Percentiles rank a stretch among this genome's conserved stretches.
These are phyloP conservation scores for Apiospora sp. DNA, from an alignment of 2,329 filamentous ascomycete genomes.

Conservation along the genomic window DNA sequence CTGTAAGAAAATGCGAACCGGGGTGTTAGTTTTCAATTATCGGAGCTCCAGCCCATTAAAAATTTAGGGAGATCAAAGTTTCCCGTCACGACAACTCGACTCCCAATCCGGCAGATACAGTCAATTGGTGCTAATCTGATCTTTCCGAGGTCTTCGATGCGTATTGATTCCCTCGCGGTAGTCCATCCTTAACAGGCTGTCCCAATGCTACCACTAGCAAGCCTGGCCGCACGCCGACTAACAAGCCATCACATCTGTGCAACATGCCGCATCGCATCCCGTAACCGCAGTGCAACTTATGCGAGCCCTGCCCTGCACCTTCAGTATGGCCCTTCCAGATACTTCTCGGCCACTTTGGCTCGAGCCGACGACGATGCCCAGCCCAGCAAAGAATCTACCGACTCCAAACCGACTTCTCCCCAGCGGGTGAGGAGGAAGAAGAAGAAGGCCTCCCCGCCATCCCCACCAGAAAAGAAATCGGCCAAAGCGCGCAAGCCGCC, in stretches of 20 bases:
- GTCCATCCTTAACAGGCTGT: constrained; percentile 27
- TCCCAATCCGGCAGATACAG: neutral
- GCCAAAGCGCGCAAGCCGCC: constrained; percentile 29
- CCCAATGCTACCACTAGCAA: constrained; percentile 46
- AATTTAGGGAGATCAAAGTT: neutral
- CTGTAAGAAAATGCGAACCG: neutral
- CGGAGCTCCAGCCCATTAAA: constrained; percentile 5
- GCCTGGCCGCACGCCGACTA: constrained; percentile 38
- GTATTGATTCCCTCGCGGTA: neutral
- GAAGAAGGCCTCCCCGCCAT: constrained; percentile 23
- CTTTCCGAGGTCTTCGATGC: neutral
- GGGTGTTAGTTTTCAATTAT: neutral
- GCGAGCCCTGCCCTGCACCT: constrained; percentile 14
- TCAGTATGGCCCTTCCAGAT: neutral
- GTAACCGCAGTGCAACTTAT: constrained; percentile 5
- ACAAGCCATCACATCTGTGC: constrained; percentile 39
- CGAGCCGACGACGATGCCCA: constrained; percentile 23
- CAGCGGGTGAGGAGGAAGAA: constrained; percentile 34
- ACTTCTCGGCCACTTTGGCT: constrained; percentile 26
- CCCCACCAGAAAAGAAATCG: constrained; percentile 25
- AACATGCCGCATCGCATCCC: constrained; percentile 35
- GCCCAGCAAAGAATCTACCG: neutral
- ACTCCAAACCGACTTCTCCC: constrained; percentile 25
- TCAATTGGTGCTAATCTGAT: neutral
- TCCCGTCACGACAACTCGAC: neutral